Evolutionary conservation across 805 yeast species (phyloP).

Genomic region (Isabelozyma heimii): DNA sequence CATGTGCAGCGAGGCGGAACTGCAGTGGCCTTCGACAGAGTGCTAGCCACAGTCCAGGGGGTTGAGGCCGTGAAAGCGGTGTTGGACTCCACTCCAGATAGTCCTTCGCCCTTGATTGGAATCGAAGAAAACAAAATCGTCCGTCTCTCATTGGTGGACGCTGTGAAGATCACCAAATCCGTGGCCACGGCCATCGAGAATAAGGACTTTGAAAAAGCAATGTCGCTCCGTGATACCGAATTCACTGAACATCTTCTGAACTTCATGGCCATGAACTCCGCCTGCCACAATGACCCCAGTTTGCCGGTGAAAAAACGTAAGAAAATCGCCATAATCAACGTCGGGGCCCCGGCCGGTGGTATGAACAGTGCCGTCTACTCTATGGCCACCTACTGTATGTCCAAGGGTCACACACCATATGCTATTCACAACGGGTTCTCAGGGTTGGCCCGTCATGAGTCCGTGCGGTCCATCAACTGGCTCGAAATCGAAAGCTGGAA

Average conservation of each 20-base stretch:
- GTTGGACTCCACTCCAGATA: slow-evolving; percentile 78
- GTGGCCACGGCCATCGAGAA: slow-evolving; percentile 84
- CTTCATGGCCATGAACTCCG: slow-evolving; percentile 65
- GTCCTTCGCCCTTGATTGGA: slow-evolving; percentile 95
- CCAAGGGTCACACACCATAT: slow-evolving; percentile 85
- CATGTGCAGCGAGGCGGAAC: slow-evolving; percentile 99
- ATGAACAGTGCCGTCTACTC: slow-evolving; percentile 90
- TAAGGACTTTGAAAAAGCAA: slow-evolving; percentile 83
- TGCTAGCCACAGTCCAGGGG: slow-evolving; percentile 93
- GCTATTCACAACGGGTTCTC: slow-evolving; percentile 93
- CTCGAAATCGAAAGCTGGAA: slow-evolving; percentile 86
- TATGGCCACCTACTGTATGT: slow-evolving; percentile 83
- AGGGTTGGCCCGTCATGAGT: slow-evolving; percentile 87
- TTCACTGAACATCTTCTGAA: slow-evolving; percentile 78
- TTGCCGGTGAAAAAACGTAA: slow-evolving; percentile 61
- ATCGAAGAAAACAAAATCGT: slow-evolving; percentile 83
- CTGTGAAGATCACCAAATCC: slow-evolving; percentile 81
- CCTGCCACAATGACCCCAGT: slow-evolving; percentile 59
- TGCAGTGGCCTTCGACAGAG: slow-evolving; percentile 92
- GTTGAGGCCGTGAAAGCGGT: slow-evolving; percentile 97
- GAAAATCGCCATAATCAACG: slow-evolving; percentile 81
- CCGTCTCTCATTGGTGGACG: slow-evolving; percentile 82
- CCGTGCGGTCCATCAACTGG: slow-evolving; percentile 76
- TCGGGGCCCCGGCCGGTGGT: slow-evolving; percentile 98
- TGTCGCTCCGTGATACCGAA: slow-evolving; percentile 81